Evolutionary conservation across 441 rosid genomes (phyloP).

Genomic region (Isatis lusitanica): DNA sequence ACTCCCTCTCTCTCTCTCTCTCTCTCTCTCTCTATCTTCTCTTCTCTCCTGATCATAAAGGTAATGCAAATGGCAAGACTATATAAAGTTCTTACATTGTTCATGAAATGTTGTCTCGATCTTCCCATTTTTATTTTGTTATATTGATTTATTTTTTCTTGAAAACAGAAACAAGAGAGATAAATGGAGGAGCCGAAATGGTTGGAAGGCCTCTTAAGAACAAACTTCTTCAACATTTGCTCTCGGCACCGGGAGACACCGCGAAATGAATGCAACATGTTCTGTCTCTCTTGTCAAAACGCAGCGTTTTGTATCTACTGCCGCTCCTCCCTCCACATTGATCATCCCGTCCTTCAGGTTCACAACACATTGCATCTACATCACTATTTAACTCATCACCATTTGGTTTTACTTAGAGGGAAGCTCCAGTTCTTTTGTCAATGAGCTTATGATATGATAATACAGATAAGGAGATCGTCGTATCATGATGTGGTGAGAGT

Average conservation of each 20-base stretch:
- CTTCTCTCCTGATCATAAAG: conserved; percentile 26
- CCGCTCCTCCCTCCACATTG: conserved; percentile 70
- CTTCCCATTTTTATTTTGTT: background rate
- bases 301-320: conserved; percentile 81
- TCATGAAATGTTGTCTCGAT: conserved; percentile 3
- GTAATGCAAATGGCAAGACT: conserved; percentile 17
- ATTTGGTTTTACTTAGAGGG: background rate
- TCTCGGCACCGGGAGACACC: conserved; percentile 55
- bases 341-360: conserved; percentile 76
- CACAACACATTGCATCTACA: background rate
- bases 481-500: conserved; percentile 89
- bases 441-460: background rate
- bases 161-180: background rate
- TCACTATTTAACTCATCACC: conserved; percentile 2
- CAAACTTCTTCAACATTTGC: conserved; percentile 70
- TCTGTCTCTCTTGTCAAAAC: conserved; percentile 66
- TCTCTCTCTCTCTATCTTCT: background rate
- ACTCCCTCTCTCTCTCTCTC: conserved; percentile 28
- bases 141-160: background rate
- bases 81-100: background rate
- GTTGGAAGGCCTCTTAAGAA: conserved; percentile 61
- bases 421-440: background rate
- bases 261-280: conserved; percentile 78
- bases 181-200: conserved; percentile 70
- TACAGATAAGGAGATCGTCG: conserved; percentile 81